These are phyloP conservation scores for Schizothecium vesticola DNA, from an alignment of 495 filamentous ascomycete genomes.

Conservation along the genomic window DNA sequence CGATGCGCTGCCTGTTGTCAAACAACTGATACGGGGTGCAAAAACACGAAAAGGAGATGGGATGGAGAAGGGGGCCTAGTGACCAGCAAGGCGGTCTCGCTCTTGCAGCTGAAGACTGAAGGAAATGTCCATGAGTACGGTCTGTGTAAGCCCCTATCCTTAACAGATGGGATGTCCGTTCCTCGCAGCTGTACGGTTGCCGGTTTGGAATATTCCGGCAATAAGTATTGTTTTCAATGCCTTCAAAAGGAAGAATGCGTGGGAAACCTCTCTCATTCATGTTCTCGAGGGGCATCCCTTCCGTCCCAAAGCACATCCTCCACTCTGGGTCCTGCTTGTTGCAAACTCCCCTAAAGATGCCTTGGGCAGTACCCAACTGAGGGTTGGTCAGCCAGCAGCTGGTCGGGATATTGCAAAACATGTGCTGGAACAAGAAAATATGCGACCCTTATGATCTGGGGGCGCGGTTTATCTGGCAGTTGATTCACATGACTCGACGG, in stretches of 20 bases:
- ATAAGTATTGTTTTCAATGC: not conserved
- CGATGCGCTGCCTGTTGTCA: not conserved
- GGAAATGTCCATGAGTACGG: not conserved
- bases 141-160: not conserved
- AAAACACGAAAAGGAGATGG: not conserved
- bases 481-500: not conserved
- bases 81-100: not conserved
- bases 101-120: not conserved
- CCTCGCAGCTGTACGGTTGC: not conserved
- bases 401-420: not conserved
- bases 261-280: not conserved
- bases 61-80: not conserved
- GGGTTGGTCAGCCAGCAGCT: not conserved
- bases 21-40: not conserved
- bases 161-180: not conserved
- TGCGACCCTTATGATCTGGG: not conserved
- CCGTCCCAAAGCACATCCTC: not conserved
- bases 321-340: not conserved
- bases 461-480: not conserved
- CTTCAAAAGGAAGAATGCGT: not conserved
- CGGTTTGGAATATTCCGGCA: not conserved
- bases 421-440: not conserved
- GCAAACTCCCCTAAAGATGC: not conserved
- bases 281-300: not conserved
- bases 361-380: not conserved